Conservation (phyloP, 1,139 yeast genomes). For the Petasospora fabianii region DNA sequence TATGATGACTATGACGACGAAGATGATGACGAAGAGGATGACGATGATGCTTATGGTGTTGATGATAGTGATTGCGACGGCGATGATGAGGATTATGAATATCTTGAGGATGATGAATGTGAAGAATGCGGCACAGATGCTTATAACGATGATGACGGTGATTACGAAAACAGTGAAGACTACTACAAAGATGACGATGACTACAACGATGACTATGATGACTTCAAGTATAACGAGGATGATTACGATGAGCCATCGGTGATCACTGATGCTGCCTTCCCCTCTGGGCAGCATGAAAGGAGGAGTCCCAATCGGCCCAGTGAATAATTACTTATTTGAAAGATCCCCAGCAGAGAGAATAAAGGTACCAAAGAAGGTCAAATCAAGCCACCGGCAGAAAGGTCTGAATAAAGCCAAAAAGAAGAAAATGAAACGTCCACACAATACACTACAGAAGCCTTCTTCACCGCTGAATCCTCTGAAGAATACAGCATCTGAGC, state of each 20-base stretch:
- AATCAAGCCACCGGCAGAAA: neutral
- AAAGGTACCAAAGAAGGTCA: neutral
- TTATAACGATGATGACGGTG: neutral
- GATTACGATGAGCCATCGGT: neutral
- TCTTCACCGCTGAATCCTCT: too few species aligned
- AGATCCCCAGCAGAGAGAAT: neutral
- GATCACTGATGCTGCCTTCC: too few species aligned
- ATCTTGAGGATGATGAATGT: neutral
- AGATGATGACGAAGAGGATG: slow-evolving; percentile 4
- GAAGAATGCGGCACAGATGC: neutral
- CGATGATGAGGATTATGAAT: neutral
- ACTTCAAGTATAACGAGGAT: slow-evolving; percentile 1
- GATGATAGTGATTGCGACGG: slow-evolving; percentile 1
- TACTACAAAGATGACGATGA: slow-evolving; percentile 1
- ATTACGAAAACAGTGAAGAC: neutral
- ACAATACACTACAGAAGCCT: too few species aligned
- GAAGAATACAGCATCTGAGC: too few species aligned
- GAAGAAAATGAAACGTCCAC: neutral
- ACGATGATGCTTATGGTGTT: slow-evolving; percentile 1
- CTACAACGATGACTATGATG: neutral
- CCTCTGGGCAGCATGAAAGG: neutral
- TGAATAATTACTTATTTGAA: neutral
- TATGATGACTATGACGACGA: slow-evolving; percentile 4
- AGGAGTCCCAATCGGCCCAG: slow-evolving; percentile 4
- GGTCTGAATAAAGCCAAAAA: neutral